These are phyloP conservation scores for Grosmannia clavigera DNA, from an alignment of 2,329 filamentous ascomycete species.

Conservation along the genomic window DNA sequence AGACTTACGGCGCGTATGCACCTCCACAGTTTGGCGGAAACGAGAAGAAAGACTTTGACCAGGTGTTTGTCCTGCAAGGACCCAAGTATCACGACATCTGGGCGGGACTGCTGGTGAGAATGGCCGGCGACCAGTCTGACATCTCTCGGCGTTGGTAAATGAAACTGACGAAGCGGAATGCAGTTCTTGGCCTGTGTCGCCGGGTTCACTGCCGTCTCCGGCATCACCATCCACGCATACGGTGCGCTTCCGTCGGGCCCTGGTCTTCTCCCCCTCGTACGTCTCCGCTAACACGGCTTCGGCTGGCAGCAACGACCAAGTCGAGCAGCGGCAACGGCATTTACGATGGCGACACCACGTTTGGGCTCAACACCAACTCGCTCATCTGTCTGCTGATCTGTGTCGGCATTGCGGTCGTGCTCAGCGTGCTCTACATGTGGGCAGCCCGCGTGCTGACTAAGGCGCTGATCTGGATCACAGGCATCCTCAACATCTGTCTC, in stretches of 20 bases:
- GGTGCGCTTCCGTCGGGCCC: conserved; percentile 1
- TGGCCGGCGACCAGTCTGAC: neutral
- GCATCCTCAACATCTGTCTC: conserved; percentile 74
- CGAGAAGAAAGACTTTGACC: conserved; percentile 53
- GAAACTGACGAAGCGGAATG: neutral
- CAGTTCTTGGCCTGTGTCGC: conserved; percentile 16
- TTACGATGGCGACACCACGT: conserved; percentile 54
- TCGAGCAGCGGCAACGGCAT: conserved; percentile 58
- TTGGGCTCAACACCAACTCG: conserved; percentile 67
- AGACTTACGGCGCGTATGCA: neutral
- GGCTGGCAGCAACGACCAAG: conserved; percentile 32
- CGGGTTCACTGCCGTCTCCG: conserved; percentile 10
- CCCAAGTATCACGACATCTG: conserved; percentile 89
- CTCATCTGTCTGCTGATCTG: conserved; percentile 75
- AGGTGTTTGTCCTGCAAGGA: conserved; percentile 68
- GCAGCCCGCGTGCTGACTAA: conserved; percentile 69
- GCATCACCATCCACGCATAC: conserved; percentile 11
- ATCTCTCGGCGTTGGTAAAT: too few species aligned
- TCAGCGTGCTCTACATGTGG: conserved; percentile 69
- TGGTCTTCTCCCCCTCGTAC: neutral
- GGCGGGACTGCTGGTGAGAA: conserved; percentile 64
- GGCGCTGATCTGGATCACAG: conserved; percentile 85
- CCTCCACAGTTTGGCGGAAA: conserved; percentile 17
- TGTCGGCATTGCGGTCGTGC: conserved; percentile 57
- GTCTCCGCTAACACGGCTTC: neutral